Conservation (phyloP, 495 filamentous ascomycete genomes). For the Margaritispora aquatica region DNA sequence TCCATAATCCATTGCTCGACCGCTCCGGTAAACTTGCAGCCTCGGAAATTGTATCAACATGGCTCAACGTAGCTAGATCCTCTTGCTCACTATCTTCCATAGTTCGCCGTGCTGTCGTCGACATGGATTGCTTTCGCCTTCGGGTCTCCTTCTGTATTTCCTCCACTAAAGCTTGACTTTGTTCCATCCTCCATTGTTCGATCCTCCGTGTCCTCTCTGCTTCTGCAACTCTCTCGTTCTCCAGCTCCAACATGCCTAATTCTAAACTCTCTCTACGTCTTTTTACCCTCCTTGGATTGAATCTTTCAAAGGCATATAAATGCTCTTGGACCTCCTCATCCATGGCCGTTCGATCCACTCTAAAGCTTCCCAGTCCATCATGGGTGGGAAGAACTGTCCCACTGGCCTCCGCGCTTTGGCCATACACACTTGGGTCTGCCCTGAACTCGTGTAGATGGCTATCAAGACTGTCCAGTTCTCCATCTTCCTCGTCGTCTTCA, state of each 20-base stretch:
- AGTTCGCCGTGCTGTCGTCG: conserved; percentile 25
- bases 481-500: conserved; percentile 53
- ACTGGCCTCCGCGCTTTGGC: conserved; percentile 16
- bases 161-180: conserved; percentile 75
- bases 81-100: conserved; percentile 24
- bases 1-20: conserved; percentile 66
- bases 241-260: conserved; percentile 41
- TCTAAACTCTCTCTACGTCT: conserved; percentile 58
- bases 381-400: conserved; percentile 69
- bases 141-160: conserved; percentile 84
- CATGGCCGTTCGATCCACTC: conserved; percentile 35
- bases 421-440: conserved; percentile 45
- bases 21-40: conserved; percentile 16
- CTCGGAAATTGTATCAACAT: conserved; percentile 8
- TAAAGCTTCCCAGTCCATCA: conserved; percentile 84
- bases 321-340: conserved; percentile 60
- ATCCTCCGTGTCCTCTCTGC: conserved; percentile 73
- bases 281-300: conserved; percentile 67
- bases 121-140: conserved; percentile 44
- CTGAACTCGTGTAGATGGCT: conserved; percentile 83
- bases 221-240: conserved; percentile 52
- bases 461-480: conserved; percentile 85
- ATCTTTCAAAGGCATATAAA: conserved; percentile 78
- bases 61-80: conserved; percentile 20
- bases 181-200: conserved; percentile 87